Percentiles rank a stretch among this genome's conserved stretches.
These are phyloP conservation scores for Ogataea angusta DNA, from an alignment of 805 yeast species.

Conservation along the genomic window DNA sequence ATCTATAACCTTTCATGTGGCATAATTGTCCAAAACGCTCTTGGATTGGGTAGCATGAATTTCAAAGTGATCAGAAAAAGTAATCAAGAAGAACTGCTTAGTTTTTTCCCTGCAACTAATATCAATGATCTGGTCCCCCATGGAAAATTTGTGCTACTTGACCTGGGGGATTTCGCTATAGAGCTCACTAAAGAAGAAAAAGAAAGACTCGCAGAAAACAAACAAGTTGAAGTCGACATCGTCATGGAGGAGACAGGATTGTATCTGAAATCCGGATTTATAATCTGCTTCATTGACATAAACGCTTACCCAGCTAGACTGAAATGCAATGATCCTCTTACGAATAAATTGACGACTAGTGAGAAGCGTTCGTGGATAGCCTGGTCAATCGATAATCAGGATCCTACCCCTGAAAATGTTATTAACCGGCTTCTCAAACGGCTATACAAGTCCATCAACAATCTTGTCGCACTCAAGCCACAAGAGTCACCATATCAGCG, in stretches of 20 bases:
- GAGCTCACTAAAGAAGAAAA: neutral
- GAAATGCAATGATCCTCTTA: constrained; percentile 4
- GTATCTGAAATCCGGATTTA: constrained; percentile 49
- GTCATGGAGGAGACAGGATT: constrained; percentile 57
- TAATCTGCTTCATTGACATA: constrained; percentile 35
- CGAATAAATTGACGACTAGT: constrained; percentile 2
- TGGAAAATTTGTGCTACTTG: constrained; percentile 45
- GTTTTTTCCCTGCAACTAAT: constrained; percentile 54
- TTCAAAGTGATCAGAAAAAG: constrained; percentile 42
- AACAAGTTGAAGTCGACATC: constrained; percentile 38
- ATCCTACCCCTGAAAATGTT: constrained; percentile 33
- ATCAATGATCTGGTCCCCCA: constrained; percentile 57
- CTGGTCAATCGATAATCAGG: constrained; percentile 33
- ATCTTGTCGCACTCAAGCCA: constrained; percentile 18
- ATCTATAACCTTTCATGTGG: constrained; percentile 50
- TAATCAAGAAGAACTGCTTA: constrained; percentile 31
- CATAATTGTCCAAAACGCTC: constrained; percentile 47
- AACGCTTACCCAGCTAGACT: constrained; percentile 27
- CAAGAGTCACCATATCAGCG: constrained; percentile 22
- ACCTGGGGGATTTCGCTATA: constrained; percentile 47
- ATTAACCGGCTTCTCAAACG: constrained; percentile 46
- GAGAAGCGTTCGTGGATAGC: constrained; percentile 27
- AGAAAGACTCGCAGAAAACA: constrained; percentile 11
- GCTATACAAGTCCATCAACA: constrained; percentile 44
- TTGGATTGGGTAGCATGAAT: constrained; percentile 57